phyloP scores from a whole-genome alignment of 305 asterid species.

The Solanum hybrid region DNA sequence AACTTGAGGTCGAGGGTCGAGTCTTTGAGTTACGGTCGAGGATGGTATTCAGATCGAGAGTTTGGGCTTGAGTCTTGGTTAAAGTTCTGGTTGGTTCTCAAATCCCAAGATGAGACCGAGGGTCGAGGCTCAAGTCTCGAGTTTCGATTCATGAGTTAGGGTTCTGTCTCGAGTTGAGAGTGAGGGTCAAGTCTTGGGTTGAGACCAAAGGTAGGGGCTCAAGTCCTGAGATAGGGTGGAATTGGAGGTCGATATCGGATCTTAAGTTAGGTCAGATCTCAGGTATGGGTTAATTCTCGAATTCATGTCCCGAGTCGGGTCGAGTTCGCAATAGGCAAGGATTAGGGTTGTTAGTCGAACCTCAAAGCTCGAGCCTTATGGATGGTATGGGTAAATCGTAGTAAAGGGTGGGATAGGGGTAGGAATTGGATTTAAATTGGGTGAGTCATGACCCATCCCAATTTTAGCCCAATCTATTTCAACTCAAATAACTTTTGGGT shows the following conservation, averaged over 20 bases:
- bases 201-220: not conserved
- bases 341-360: too few species aligned
- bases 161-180: not conserved
- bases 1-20: not conserved
- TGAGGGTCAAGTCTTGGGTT: not conserved
- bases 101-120: not conserved
- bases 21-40: not conserved
- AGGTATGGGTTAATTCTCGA: too few species aligned
- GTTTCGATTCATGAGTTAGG: not conserved
- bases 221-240: not conserved
- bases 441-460: too few species aligned
- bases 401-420: too few species aligned
- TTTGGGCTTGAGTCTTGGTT: not conserved
- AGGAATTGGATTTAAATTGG: too few species aligned
- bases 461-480: too few species aligned
- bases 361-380: too few species aligned
- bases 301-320: too few species aligned
- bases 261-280: too few species aligned
- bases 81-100: not conserved
- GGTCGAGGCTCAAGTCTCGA: not conserved
- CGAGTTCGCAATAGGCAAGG: too few species aligned
- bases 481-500: not conserved
- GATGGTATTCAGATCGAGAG: not conserved
- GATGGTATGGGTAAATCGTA: too few species aligned
- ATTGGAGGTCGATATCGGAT: not conserved